Evolutionary conservation across 805 yeast species (phyloP), one percentile per base, ranked within the genome.

Genomic region (Torulaspora maleeae): DNA sequence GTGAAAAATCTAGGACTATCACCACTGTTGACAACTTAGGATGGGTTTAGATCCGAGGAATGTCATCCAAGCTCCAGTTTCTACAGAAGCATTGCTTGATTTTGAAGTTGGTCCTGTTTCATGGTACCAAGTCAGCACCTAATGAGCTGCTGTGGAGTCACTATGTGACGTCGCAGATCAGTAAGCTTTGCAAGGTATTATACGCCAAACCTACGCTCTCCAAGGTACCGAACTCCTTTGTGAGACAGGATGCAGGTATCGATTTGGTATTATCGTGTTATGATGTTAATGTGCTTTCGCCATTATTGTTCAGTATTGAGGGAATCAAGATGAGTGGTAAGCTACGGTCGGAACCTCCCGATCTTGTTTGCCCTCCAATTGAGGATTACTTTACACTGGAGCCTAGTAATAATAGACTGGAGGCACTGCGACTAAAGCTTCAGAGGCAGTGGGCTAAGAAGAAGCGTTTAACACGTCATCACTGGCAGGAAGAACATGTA

Each of bases 121-220:
- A 47, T 36, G 28, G 36, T 5, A 20, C 51, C 9, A 22, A 24
- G 10, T 38, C 48, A 1, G 39, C 43, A 3, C 45, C 47, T 9
- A 56, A 55, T 22, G 56, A 53, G 33, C 17, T 51, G 16, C 13
- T 41, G 4, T 50, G 53, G 38, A 45, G 42, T 19, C 34, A 35
- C 13, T 24, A 33, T 12, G 38, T 52, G 15, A 38, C 45, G 15
- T 20, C 35, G 17, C 50, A 49, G 36, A 38, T 57, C 12, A 44
- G 44, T 27, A 48, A 35, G 29, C 41, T 57, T 19, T 47, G 54
- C 22, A 51, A 47, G n/a, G 48, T 57, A 4, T 33, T 54, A 8
- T 57, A 57, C 22, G 51, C 54, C 11, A 49, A 43, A 27, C 53
- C 57, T 5, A 50, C 51, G 24, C 48, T 49, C 12, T 38, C 48